Evolutionary conservation across 2,329 filamentous ascomycete species (phyloP).

Genomic region (Clarireedia homoeocarpa): DNA sequence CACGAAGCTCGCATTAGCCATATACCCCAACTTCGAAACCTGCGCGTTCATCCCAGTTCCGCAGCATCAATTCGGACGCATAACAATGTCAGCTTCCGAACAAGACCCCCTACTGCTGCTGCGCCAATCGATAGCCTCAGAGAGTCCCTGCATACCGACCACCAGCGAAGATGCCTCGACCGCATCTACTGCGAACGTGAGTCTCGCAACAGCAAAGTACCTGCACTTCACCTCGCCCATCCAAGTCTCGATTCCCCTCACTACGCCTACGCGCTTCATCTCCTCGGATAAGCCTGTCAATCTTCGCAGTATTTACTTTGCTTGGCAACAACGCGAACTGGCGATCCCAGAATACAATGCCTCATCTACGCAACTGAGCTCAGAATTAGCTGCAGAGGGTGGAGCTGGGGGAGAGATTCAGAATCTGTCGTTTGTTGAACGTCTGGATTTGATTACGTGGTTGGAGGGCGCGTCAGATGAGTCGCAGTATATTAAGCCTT

Average conservation of each 20-base stretch:
- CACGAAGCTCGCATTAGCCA: neutral
- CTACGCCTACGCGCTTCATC: slow-evolving; percentile 74
- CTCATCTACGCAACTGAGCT: slow-evolving; percentile 71
- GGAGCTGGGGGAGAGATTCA: slow-evolving; percentile 63
- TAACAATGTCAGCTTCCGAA: slow-evolving; percentile 42
- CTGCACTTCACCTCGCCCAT: slow-evolving; percentile 61
- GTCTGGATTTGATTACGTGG: slow-evolving; percentile 87
- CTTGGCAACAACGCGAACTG: slow-evolving; percentile 88
- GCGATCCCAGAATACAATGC: slow-evolving; percentile 88
- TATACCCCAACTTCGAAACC: neutral
- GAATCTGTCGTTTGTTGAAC: slow-evolving; percentile 86
- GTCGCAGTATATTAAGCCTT: slow-evolving; percentile 84
- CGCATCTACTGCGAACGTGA: slow-evolving; percentile 45
- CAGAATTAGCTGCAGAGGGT: slow-evolving; percentile 50
- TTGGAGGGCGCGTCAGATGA: slow-evolving; percentile 83
- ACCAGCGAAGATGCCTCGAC: slow-evolving; percentile 58
- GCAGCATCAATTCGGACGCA: slow-evolving; percentile 5
- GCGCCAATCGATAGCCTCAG: slow-evolving; percentile 70
- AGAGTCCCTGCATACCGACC: slow-evolving; percentile 63
- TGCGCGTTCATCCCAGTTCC: neutral
- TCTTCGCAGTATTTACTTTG: slow-evolving; percentile 91
- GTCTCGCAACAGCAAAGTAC: slow-evolving; percentile 69
- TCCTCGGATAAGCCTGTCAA: slow-evolving; percentile 70
- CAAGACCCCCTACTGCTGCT: slow-evolving; percentile 77
- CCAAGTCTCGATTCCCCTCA: slow-evolving; percentile 59